These are phyloP conservation scores for Coemansia sp. DNA, from an alignment of 192 early-diverging fungal species.

Conservation along the genomic window DNA sequence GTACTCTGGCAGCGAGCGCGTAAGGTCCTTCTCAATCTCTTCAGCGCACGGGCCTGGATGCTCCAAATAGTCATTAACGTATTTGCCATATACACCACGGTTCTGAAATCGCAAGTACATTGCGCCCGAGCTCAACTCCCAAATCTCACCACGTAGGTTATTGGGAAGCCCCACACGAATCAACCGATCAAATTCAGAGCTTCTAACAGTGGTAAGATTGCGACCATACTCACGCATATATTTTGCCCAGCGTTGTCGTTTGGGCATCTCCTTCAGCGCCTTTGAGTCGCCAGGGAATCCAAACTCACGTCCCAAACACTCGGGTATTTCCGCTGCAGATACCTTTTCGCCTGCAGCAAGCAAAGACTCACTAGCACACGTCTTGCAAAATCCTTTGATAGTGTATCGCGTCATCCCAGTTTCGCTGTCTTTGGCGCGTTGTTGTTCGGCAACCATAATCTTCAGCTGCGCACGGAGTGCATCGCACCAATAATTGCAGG, in stretches of 20 bases:
- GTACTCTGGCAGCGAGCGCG: slow-evolving; percentile 91
- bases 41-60: slow-evolving; percentile 77
- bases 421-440: slow-evolving; percentile 58
- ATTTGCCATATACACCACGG: slow-evolving; percentile 70
- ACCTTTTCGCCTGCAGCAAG: slow-evolving; percentile 17
- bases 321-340: slow-evolving; percentile 6
- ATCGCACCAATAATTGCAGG: slow-evolving; percentile 80
- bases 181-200: slow-evolving; percentile 83
- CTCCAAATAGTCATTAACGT: slow-evolving; percentile 62
- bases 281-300: slow-evolving; percentile 49
- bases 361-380: slow-evolving; percentile 73
- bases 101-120: slow-evolving; percentile 85
- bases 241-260: slow-evolving; percentile 39
- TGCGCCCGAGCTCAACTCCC: slow-evolving; percentile 89
- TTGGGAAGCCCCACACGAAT: slow-evolving; percentile 88
- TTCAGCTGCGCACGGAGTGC: slow-evolving; percentile 68
- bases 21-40: slow-evolving; percentile 96
- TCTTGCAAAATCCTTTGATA: slow-evolving; percentile 52
- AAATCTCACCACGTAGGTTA: slow-evolving; percentile 84
- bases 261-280: slow-evolving; percentile 38
- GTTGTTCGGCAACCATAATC: slow-evolving; percentile 76
- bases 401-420: slow-evolving; percentile 42
- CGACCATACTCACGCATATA: slow-evolving; percentile 72
- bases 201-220: slow-evolving; percentile 80
- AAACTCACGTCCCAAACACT: slow-evolving; percentile 49